Evolutionary conservation across 2,329 filamentous ascomycete genomes (phyloP), one percentile per base, ranked within the genome.

Genomic region (Plenodomus tracheiphilus): DNA sequence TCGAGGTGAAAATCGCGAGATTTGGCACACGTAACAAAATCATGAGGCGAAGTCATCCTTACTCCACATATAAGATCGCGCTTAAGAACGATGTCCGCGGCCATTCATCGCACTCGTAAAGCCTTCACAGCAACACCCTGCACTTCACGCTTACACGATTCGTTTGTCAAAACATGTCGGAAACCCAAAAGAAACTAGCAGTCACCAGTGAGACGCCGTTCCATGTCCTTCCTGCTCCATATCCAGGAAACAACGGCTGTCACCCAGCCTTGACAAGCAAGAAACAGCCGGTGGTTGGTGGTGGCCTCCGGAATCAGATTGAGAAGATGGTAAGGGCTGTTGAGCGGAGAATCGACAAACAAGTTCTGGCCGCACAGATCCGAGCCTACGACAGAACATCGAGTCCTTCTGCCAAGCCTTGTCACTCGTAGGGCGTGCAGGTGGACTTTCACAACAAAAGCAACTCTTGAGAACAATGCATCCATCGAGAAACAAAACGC

Each of bases 291-390:
- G 25, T 20, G 16, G 19, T 41, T 16, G 36, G 50, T 21, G 43
- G 47, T 4, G 36, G 18, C n/a, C 34, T 59, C n/a, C 49, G 11
- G 11, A 57, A 43, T 30, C 48, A 51, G n/a, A 38, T 59, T 11
- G 49, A 56, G 17, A 39, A 36, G 0, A 35, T 59, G 1, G 45
- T 43, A 3, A 44, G 21, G n/a, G 20, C 40, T 6, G 19, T 59
- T 17, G 56, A 57, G 41, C 46, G 43, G n/a, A 47, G 39, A 10
- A 35, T 59, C 39, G 56, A 59, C 39, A 39, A 41, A 38, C 53
- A 59, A 17, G 46, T 59, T n/a, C 18, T 57, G 8, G 37, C 19
- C 34, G 54, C 51, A n/a, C 54, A 59, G 38, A 43, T 50, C 16
- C 49, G 48, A 32, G 44, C 51, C 13, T 51, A 49, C 36, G 54